These are phyloP conservation scores for Musa acuminata DNA, from an alignment of 176 grass and related monocot species.

Conservation along the genomic window DNA sequence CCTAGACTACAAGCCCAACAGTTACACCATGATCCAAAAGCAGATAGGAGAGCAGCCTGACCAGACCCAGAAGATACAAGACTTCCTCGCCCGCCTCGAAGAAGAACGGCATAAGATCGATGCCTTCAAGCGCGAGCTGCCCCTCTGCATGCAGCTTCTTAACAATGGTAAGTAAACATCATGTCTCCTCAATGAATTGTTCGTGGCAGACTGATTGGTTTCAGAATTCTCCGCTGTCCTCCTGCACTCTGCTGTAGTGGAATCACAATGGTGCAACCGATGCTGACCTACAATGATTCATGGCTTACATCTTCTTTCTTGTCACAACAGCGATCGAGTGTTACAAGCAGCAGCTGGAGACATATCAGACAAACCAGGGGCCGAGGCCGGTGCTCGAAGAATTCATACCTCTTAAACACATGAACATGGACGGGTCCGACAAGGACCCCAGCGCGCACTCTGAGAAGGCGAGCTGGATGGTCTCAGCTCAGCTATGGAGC, in stretches of 20 bases:
- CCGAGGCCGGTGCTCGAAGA: conserved; percentile 73
- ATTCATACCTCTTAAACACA: conserved; percentile 83
- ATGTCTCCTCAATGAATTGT: not conserved
- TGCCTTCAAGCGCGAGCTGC: conserved; percentile 81
- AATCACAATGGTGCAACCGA: not conserved
- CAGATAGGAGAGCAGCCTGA: conserved; percentile 36
- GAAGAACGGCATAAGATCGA: conserved; percentile 76
- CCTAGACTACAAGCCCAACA: conserved; percentile 73
- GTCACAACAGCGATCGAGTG: conserved; percentile 53
- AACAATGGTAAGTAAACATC: conserved; percentile 45
- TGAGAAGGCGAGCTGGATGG: conserved; percentile 99
- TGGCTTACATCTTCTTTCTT: not conserved
- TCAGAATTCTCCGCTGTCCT: not conserved
- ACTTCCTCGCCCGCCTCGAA: conserved; percentile 72
- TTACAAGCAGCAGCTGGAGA: conserved; percentile 83
- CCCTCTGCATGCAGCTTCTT: conserved; percentile 94
- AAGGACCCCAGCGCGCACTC: conserved; percentile 35
- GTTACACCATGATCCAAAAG: conserved; percentile 24
- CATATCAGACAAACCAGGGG: conserved; percentile 47
- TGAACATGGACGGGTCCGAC: conserved; percentile 44
- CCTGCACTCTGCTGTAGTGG: not conserved
- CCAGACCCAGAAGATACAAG: conserved; percentile 24
- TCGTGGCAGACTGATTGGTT: not conserved
- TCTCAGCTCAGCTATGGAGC: conserved; percentile 94
- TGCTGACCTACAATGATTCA: not conserved